Evolutionary conservation across 768 basidiomycete genomes (phyloP), one percentile per base, ranked within the genome.

Genomic region (Phanerochaete carnosa): DNA sequence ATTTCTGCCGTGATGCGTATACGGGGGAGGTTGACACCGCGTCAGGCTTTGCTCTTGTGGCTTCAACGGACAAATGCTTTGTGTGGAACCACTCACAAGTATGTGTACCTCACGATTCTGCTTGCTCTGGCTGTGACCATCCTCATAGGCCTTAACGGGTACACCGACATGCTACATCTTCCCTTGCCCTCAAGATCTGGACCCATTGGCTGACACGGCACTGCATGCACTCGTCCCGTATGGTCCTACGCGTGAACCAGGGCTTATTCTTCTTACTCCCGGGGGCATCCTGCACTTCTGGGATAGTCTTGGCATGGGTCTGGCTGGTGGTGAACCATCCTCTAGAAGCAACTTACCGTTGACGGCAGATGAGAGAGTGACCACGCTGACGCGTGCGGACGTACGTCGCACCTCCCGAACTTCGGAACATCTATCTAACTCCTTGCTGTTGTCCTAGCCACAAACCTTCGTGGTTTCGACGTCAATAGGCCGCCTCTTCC

Each of bases 121-220:
- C 32, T 6, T 45, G n/a, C 43, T 19, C 2, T 46, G 23, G 3
- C 47, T 22, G 28, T 23, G 55, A 33, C 55, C 50, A 47, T 11
- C 29, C 29, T 52, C 6, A 2, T 55, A 86, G 78, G 83, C 86
- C 1, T 77, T 89, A 59, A 86, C 83, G 70, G 86, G 88, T 28
- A 84, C 83, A 35, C 89, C 89, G 9, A 92, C 90, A 12, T 92
- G 91, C 70, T 92, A 92, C 65, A 92, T 93, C 47, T 90, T 93
- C 65, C 77, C 86, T 12, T 90, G 87, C 68, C 91, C 91, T 4
- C 71, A 74, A 23, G 72, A 73, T 33, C 68, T 71, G 1, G 69
- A 73, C 50, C 81, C 83, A 37, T 79, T 83, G 13, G 75, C 83
- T 39, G 79, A 79, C n/a, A 69, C 78, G 9, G 80, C 80, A 4